Percentiles rank a stretch among this genome's conserved stretches.
phyloP scores from a whole-genome alignment of 176 grass and related monocot genomes.

The Poa pratensis region DNA sequence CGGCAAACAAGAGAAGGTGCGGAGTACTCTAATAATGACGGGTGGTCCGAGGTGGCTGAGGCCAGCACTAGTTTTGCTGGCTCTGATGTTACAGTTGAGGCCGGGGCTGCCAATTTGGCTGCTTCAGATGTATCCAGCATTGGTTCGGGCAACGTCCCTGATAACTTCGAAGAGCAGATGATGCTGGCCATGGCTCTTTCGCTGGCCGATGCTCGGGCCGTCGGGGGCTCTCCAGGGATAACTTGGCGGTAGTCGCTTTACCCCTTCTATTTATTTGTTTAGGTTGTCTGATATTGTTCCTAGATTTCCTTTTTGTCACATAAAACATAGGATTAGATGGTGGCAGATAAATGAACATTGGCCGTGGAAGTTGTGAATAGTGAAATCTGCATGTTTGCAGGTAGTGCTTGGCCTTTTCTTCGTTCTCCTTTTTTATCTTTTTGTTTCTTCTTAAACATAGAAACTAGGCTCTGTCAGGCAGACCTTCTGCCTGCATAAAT shows the following conservation, averaged over 20 bases:
- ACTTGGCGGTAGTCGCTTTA: constrained; percentile 43
- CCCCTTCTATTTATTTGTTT: constrained; percentile 37
- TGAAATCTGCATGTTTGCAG: constrained; percentile 41
- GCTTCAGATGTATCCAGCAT: constrained; percentile 35
- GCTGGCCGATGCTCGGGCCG: constrained; percentile 66
- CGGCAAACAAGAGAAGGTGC: constrained; percentile 41
- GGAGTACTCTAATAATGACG: constrained; percentile 59
- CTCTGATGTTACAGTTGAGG: constrained; percentile 55
- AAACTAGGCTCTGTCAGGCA: neutral
- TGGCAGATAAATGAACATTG: neutral
- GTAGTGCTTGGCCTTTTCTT: neutral
- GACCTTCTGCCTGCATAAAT: neutral
- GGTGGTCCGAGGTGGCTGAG: constrained; percentile 59
- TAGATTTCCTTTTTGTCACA: constrained; percentile 37
- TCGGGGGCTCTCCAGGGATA: constrained; percentile 43
- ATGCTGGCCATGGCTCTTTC: constrained; percentile 87
- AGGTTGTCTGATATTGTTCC: constrained; percentile 20
- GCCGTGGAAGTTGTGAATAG: constrained; percentile 39
- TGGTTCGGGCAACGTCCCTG: constrained; percentile 55
- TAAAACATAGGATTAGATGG: constrained; percentile 39
- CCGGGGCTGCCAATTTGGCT: constrained; percentile 23
- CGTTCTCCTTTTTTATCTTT: neutral
- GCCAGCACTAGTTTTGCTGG: constrained; percentile 48
- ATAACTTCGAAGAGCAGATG: constrained; percentile 95
- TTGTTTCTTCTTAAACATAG: neutral